Base-by-base conservation (phyloP, 2,329 filamentous ascomycete genomes). In the Colletotrichum endophyticum region DNA sequence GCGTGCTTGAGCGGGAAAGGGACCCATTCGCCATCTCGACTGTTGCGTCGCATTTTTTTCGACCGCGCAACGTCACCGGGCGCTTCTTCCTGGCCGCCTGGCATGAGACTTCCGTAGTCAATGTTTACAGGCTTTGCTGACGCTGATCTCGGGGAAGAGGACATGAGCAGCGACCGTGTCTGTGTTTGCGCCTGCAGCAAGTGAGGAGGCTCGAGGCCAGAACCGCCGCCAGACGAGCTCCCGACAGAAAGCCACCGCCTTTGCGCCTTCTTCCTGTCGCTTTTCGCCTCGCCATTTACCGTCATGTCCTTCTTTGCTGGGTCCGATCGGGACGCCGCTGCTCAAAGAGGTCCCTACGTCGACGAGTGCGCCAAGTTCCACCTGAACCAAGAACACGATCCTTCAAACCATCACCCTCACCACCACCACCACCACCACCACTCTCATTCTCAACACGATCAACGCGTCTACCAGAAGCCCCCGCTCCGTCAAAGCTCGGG, bases 101-200 rank as follows among this genome's bases (percentile, higher is more conserved):
- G 75, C 72, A 75, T 75, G 72, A 68, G 68, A 66, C 36, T 77
- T 56, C 53, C 75, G 28, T 77, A 75, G 67, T 56, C 72, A 77
- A 77, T 77, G 66, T 75, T 72, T 72, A 77, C 66, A 59, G 74
- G 39, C 53, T 71, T 62, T 61, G 73, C 67, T 68, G 62, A 77
- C 66, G 66, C 66, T 72, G 72, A 76, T 53, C 62, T 56, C 56
- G 59, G 66, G 66, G 75, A 71, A 71, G 74, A 74, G 74, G 75
- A 71, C 72, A 75, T 77, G 75, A 73, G 74, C 59, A 75, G 72
- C 63, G 66, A 75, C 66, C 66, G 74, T 70, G 72, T 77, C 67
- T 67, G 72, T 77, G 72, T 75, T 70, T 71, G 75, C 72, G 75
- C 70, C 49, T 49, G 70, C 59, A 72, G 61, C 71, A 74, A 76